phyloP scores from a whole-genome alignment of 306 rosid species.

The Geum urbanum region DNA sequence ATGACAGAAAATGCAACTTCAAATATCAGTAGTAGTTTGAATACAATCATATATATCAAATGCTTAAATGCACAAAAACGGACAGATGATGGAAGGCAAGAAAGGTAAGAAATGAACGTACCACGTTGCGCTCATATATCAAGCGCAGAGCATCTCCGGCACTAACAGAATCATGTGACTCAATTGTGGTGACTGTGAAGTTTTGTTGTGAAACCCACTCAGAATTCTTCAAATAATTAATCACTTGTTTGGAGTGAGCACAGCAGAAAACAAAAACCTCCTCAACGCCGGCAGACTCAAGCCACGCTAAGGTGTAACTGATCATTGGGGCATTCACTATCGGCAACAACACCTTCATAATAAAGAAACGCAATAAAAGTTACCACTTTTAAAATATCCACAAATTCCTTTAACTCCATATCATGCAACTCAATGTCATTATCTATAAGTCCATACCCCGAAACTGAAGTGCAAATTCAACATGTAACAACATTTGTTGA shows the following conservation, averaged over 20 bases:
- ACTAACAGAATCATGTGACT: slow-evolving; percentile 82
- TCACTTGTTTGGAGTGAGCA: slow-evolving; percentile 86
- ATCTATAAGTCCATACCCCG: background rate
- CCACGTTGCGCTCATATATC: slow-evolving; percentile 94
- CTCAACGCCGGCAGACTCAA: slow-evolving; percentile 94
- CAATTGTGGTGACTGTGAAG: slow-evolving; percentile 63
- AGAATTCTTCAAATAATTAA: slow-evolving; percentile 65
- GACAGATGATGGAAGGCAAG: background rate
- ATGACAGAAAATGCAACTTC: slow-evolving; percentile 11
- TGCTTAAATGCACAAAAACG: background rate
- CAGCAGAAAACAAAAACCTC: slow-evolving; percentile 96
- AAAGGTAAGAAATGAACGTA: slow-evolving; percentile 23
- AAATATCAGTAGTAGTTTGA: slow-evolving; percentile 10
- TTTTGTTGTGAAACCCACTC: slow-evolving; percentile 80
- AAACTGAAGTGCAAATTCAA: too few relatives aligned
- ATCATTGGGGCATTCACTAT: slow-evolving; percentile 88
- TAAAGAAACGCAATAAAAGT: background rate
- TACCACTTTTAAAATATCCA: background rate
- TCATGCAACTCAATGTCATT: background rate
- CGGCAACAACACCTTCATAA: slow-evolving; percentile 70
- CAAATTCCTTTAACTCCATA: background rate
- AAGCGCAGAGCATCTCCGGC: slow-evolving; percentile 93
- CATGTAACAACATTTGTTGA: too few relatives aligned
- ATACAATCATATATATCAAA: background rate
- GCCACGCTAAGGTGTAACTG: slow-evolving; percentile 84